Percentiles rank a stretch among this genome's conserved stretches.
Conservation (phyloP, 2,329 filamentous ascomycete genomes). For the Nannizzia gypsea region DNA sequence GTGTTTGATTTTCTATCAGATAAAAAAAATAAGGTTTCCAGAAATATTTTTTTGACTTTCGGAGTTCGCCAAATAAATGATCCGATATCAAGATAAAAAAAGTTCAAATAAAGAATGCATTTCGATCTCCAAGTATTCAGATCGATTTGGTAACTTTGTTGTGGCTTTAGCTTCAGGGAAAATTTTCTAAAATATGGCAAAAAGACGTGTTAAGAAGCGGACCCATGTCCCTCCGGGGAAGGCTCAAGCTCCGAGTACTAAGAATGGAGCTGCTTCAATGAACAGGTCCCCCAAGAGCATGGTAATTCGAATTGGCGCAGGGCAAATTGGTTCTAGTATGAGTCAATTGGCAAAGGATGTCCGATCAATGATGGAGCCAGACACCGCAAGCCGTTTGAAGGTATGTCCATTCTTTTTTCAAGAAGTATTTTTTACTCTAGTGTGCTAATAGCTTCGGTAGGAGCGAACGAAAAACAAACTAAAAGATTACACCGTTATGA, state of each 20-base stretch:
- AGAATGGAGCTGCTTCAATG: slow-evolving; percentile 42
- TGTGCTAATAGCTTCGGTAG: slow-evolving; percentile 19
- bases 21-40: background rate
- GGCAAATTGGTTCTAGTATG: slow-evolving; percentile 82
- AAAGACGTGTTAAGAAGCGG: slow-evolving; percentile 72
- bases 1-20: background rate
- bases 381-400: slow-evolving; percentile 78
- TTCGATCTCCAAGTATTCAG: slow-evolving; percentile 1
- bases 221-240: slow-evolving; percentile 55
- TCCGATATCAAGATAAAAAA: slow-evolving; percentile 13
- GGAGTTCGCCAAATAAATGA: slow-evolving; percentile 6
- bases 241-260: slow-evolving; percentile 39
- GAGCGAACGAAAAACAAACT: slow-evolving; percentile 80
- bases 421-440: too few relatives aligned
- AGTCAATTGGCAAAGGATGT: slow-evolving; percentile 88
- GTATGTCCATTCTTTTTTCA: slow-evolving; percentile 23
- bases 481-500: slow-evolving; percentile 90
- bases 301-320: slow-evolving; percentile 93
- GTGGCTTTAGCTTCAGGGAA: background rate
- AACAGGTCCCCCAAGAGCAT: slow-evolving; percentile 78
- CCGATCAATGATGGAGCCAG: slow-evolving; percentile 86
- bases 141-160: slow-evolving; percentile 2
- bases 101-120: slow-evolving; percentile 2
- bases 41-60: slow-evolving; percentile 7
- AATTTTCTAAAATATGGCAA: slow-evolving; percentile 51